Conservation (phyloP, 2,329 filamentous ascomycete genomes). For the Neoarthrinium moseri region DNA sequence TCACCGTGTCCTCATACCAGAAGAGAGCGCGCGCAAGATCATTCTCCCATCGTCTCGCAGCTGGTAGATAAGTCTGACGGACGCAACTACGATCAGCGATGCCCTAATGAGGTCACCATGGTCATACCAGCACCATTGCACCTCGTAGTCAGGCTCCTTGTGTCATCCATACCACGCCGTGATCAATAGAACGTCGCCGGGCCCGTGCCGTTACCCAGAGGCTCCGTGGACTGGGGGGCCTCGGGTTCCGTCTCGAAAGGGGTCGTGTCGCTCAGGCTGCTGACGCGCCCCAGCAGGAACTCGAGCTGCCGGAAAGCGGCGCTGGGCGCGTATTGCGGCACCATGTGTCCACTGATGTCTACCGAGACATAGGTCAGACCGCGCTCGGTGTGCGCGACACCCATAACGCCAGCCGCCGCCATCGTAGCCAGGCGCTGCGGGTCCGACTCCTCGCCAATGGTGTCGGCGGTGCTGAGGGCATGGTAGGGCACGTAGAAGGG, state of each 20-base stretch:
- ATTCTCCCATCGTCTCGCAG: too few relatives aligned
- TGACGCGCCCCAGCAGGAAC: slow-evolving; percentile 70
- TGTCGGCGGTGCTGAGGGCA: slow-evolving; percentile 33
- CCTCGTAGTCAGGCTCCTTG: too few relatives aligned
- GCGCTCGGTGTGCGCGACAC: slow-evolving; percentile 69
- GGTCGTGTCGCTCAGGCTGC: slow-evolving; percentile 28
- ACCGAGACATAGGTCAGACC: slow-evolving; percentile 65
- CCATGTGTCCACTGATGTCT: slow-evolving; percentile 64
- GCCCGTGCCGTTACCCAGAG: slow-evolving; percentile 27
- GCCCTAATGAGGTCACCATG: too few relatives aligned
- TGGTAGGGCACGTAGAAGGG: slow-evolving; percentile 71
- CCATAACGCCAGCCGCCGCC: slow-evolving; percentile 66
- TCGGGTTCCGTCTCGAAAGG: slow-evolving; percentile 24
- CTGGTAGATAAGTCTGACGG: too few relatives aligned
- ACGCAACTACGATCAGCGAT: too few relatives aligned
- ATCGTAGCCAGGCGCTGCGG: slow-evolving; percentile 33
- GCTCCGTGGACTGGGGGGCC: slow-evolving; percentile 21
- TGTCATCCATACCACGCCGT: too few relatives aligned
- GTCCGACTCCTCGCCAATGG: slow-evolving; percentile 22
- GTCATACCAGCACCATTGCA: too few relatives aligned
- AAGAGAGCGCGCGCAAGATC: too few relatives aligned
- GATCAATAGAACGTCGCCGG: slow-evolving; percentile 16
- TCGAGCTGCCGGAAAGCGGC: slow-evolving; percentile 72
- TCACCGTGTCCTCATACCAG: too few relatives aligned
- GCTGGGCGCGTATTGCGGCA: slow-evolving; percentile 66